phyloP scores from a whole-genome alignment of 352 stramenopile species.

The Pythium dissotocum region DNA sequence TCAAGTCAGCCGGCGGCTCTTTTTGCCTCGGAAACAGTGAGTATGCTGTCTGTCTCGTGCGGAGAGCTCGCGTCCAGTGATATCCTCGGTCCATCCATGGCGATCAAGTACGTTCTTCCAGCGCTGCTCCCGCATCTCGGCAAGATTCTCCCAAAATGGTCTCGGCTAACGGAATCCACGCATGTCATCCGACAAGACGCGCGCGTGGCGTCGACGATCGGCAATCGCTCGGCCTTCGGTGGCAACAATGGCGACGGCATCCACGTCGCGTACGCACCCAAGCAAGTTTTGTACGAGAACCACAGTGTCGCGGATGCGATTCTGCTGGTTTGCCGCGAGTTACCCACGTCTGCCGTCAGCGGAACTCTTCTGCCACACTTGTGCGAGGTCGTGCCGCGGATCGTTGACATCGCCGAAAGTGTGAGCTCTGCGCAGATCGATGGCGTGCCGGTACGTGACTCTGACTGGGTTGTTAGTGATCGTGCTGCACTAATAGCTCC shows the following conservation, averaged over 20 bases:
- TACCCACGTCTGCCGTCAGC: conserved; percentile 48
- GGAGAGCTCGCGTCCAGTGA: conserved; percentile 53
- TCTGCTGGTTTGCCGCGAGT: conserved; percentile 61
- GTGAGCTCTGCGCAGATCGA: conserved; percentile 65
- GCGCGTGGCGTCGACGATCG: conserved; percentile 2
- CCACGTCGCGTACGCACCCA: conserved; percentile 65
- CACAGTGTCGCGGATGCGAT: conserved; percentile 71
- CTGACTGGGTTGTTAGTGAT: conserved; percentile 16
- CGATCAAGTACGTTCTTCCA: conserved; percentile 63
- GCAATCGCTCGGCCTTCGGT: conserved; percentile 29
- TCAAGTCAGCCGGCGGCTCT: conserved; percentile 22
- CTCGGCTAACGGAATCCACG: conserved; percentile 44
- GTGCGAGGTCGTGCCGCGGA: conserved; percentile 31
- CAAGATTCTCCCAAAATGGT: conserved; percentile 58
- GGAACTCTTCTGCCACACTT: conserved; percentile 45
- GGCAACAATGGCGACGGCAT: conserved; percentile 43
- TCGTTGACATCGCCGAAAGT: conserved; percentile 70
- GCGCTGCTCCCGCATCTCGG: conserved; percentile 54
- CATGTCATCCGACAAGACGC: conserved; percentile 39
- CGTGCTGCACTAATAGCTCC: not conserved
- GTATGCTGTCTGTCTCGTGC: conserved; percentile 45
- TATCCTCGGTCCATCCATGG: conserved; percentile 56
- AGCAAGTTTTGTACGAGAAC: conserved; percentile 58
- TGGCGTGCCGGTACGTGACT: conserved; percentile 60
- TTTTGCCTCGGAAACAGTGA: conserved; percentile 48